These are phyloP conservation scores for Fistulifera pelliculosa DNA, from an alignment of 108 stramenopile species.

Conservation along the genomic window DNA sequence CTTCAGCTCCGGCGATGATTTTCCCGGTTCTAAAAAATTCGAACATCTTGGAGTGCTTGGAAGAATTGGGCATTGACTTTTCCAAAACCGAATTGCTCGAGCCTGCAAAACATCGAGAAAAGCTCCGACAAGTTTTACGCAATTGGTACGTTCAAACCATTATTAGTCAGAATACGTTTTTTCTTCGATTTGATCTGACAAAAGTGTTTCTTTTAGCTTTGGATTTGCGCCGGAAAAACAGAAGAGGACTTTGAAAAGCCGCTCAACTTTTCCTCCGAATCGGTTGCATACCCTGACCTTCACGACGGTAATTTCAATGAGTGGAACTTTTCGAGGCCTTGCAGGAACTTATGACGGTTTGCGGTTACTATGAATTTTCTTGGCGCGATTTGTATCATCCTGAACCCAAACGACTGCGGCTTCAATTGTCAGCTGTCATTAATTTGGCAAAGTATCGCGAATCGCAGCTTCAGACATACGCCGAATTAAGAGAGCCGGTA, in stretches of 20 bases:
- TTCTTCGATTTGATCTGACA: too few relatives aligned
- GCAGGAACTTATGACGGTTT: constrained; percentile 72
- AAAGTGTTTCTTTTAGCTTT: constrained; percentile 19
- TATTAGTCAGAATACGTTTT: too few relatives aligned
- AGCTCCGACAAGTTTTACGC: constrained; percentile 66
- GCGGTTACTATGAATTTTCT: constrained; percentile 84
- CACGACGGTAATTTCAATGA: constrained; percentile 82
- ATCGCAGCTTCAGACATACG: constrained; percentile 67
- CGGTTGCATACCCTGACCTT: constrained; percentile 53
- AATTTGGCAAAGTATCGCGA: constrained; percentile 94
- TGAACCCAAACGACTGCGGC: constrained; percentile 53
- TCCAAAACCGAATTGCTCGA: constrained; percentile 69
- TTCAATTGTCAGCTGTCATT: constrained; percentile 86
- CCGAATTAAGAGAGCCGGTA: constrained; percentile 48
- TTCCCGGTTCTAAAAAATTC: constrained; percentile 80
- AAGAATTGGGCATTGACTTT: constrained; percentile 70
- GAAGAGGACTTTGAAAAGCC: constrained; percentile 33
- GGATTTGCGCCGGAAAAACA: constrained; percentile 47
- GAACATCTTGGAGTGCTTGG: constrained; percentile 75
- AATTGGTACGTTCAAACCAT: constrained; percentile 33
- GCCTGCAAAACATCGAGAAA: constrained; percentile 72
- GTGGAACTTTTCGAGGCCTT: constrained; percentile 69
- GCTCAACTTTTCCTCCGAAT: constrained; percentile 1
- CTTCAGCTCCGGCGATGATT: constrained; percentile 8
- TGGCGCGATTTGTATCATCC: constrained; percentile 81